phyloP scores from a whole-genome alignment of 1,284 basidiomycete genomes.

The Ceratobasidium sp. region DNA sequence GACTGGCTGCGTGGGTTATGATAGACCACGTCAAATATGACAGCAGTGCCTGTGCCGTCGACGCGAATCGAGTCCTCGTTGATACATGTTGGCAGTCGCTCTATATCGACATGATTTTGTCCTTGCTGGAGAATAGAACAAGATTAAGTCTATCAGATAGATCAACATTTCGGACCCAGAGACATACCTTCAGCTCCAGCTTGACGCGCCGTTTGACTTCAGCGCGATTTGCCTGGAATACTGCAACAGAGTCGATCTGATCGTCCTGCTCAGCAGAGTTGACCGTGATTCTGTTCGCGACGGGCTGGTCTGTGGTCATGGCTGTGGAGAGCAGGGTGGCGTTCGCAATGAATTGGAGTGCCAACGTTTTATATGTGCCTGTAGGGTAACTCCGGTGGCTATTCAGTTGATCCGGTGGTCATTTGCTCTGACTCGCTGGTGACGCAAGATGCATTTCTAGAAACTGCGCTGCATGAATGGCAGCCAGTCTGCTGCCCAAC shows the following conservation, averaged over 20 bases:
- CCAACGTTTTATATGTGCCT: too few relatives aligned
- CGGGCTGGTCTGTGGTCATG: conserved; percentile 1
- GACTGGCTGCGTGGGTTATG: conserved; percentile 34
- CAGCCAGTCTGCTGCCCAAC: too few relatives aligned
- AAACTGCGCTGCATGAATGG: not conserved
- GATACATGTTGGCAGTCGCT: conserved; percentile 13
- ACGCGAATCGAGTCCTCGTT: too few relatives aligned
- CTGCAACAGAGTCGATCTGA: conserved; percentile 28
- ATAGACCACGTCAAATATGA: conserved; percentile 53
- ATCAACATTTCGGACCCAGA: not conserved
- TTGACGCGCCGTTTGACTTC: conserved; percentile 27
- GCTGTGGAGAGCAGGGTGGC: not conserved
- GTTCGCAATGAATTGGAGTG: too few relatives aligned
- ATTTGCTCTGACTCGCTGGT: too few relatives aligned
- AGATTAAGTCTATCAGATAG: not conserved
- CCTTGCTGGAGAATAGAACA: conserved; percentile 45
- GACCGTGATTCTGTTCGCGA: conserved; percentile 16
- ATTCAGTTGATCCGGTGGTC: too few relatives aligned
- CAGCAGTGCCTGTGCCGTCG: conserved; percentile 35
- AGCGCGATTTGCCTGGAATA: conserved; percentile 29
- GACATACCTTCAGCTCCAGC: conserved; percentile 28
- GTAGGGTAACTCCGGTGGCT: too few relatives aligned
- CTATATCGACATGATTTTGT: conserved; percentile 52
- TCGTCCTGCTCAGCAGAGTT: conserved; percentile 39
- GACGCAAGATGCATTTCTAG: not conserved